A percentile compares a stretch with the other conserved stretches of the same genome.
phyloP scores from a whole-genome alignment of 345 rosid species.

The Aquilaria malaccensis region DNA sequence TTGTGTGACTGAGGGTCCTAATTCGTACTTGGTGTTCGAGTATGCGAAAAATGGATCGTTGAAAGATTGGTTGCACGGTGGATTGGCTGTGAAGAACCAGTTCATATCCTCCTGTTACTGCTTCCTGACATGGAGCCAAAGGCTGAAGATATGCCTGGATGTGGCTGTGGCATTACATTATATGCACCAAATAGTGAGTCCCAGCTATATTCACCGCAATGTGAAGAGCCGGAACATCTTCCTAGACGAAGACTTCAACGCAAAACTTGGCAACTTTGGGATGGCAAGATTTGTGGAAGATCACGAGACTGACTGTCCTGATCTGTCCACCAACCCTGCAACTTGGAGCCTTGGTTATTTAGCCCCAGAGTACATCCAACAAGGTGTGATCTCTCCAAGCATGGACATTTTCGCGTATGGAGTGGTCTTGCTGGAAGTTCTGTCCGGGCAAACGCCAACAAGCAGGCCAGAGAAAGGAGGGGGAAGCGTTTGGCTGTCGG shows the following conservation, averaged over 20 bases:
- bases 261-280: constrained; percentile 74
- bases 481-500: constrained; percentile 29
- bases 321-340: constrained; percentile 26
- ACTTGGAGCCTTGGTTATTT: constrained; percentile 36
- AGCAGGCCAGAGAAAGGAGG: constrained; percentile 37
- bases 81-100: constrained; percentile 86
- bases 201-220: constrained; percentile 65
- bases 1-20: constrained; percentile 37
- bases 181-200: constrained; percentile 76
- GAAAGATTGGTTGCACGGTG: constrained; percentile 90
- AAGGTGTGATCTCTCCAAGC: constrained; percentile 40
- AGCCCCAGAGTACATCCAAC: constrained; percentile 52
- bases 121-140: constrained; percentile 83
- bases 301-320: constrained; percentile 18
- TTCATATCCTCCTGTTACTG: constrained; percentile 89
- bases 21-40: constrained; percentile 59
- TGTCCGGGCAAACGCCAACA: constrained; percentile 59
- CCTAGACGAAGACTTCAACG: constrained; percentile 83
- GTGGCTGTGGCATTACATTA: constrained; percentile 79
- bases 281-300: constrained; percentile 48
- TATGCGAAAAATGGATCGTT: constrained; percentile 81
- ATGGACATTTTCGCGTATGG: constrained; percentile 72
- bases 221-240: constrained; percentile 70
- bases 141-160: constrained; percentile 78
- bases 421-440: constrained; percentile 57